Evolutionary conservation across 139 green algal genomes (phyloP).

Genomic region (Coelastrella sp.): DNA sequence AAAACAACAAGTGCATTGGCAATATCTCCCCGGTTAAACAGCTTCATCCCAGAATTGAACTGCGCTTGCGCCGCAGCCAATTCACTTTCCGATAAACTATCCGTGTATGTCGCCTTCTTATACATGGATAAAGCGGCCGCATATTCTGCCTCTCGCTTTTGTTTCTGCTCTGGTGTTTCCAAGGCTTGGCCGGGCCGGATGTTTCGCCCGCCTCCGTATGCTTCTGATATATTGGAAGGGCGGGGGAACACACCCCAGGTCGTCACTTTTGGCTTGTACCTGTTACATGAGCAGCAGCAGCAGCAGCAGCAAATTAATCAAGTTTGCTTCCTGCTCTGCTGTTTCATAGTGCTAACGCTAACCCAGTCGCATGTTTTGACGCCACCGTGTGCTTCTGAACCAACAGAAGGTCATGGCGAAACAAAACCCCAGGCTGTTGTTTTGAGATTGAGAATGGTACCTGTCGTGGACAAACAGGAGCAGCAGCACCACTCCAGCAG

Average conservation of each 20-base stretch:
- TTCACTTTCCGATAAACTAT: constrained; percentile 39
- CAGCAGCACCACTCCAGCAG: too few species aligned
- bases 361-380: too few species aligned
- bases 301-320: neutral
- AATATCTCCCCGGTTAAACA: constrained; percentile 33
- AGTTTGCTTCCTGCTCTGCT: too few species aligned
- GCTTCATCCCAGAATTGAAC: constrained; percentile 46
- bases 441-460: too few species aligned
- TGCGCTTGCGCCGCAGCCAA: constrained; percentile 26
- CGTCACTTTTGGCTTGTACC: constrained; percentile 69
- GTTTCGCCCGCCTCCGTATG: constrained; percentile 82
- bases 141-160: constrained; percentile 49
- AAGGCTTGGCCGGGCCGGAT: constrained; percentile 83
- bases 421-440: too few species aligned
- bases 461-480: too few species aligned
- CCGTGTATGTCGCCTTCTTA: constrained; percentile 43
- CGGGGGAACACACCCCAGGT: constrained; percentile 92
- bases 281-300: neutral
- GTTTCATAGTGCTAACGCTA: too few species aligned
- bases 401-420: too few species aligned
- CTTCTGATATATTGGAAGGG: constrained; percentile 85
- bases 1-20: constrained; percentile 19
- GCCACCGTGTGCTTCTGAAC: too few species aligned
- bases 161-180: constrained; percentile 60
- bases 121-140: constrained; percentile 52